Base-by-base conservation (phyloP, 225 moss, liverwort and hornwort genomes). In the Sphagnum tenellum region DNA sequence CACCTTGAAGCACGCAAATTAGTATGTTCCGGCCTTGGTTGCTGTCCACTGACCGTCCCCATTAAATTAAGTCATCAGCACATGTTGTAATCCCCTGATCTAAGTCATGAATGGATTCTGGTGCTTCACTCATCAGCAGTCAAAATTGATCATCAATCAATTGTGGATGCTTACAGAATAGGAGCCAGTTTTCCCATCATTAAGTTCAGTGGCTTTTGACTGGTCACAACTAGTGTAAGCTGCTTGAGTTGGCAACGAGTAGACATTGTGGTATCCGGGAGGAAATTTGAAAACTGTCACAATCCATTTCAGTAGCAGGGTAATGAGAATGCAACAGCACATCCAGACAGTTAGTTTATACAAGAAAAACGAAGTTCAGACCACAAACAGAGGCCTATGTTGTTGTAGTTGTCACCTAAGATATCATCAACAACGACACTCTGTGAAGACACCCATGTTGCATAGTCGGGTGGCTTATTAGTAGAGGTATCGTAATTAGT, bases 231-330 rank as follows among this genome's bases (percentile, higher is more conserved):
- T 12, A 5, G 60, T 29, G 49, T 13, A 11, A 2, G 68, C 68
- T 48, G 8, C 46, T 48, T 47, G 9, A 2, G 68, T 7, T 7
- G 58, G 58, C 49, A 69, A 5, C 9, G 9, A 44, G 3, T 59
- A 44, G 12, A 69, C 50, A 46, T 50, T 59, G 59, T 69, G 68
- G 48, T 9, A 69, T 46, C 57, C 58, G 50, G 48, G 46, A 4
- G 60, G 5, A 52, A 7, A 69, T 29, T 59, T 8, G 47, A 69
- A 69, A 7, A 60, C 68, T 69, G 48, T 14, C 46, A 66, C 10
- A 13, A 29, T 29, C 29, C 29, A 29, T 29, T 29, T 29, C 29
- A 29, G 29, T 29, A 29, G 29, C 1, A 29, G 29, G 29, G 29
- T 29, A 29, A 48, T 11, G 48, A 4, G 8, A 7, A 63, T 8